A percentile compares a stretch with the other conserved stretches of the same genome.
These are phyloP conservation scores for Pythium vanterpoolii DNA, from an alignment of 352 stramenopile genomes.

Conservation along the genomic window DNA sequence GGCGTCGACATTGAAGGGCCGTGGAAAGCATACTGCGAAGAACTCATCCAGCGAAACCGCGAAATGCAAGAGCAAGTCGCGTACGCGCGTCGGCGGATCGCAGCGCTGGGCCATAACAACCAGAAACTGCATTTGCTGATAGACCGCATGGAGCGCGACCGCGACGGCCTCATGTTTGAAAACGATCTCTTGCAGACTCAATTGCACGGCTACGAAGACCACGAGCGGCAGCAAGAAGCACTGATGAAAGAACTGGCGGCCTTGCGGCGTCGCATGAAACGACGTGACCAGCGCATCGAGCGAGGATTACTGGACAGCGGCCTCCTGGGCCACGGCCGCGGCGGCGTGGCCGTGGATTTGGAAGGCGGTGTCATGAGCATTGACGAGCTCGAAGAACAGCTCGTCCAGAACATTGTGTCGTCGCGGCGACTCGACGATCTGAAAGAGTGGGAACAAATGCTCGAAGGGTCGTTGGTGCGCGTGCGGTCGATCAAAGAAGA, in stretches of 20 bases:
- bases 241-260: constrained; percentile 54
- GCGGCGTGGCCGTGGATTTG: constrained; percentile 25
- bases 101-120: constrained; percentile 75
- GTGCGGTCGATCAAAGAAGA: constrained; percentile 68
- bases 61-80: constrained; percentile 78
- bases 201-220: constrained; percentile 61
- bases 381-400: constrained; percentile 28
- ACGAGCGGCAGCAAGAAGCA: constrained; percentile 65
- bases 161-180: constrained; percentile 75
- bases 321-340: neutral
- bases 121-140: constrained; percentile 81
- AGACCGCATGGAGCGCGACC: constrained; percentile 81
- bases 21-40: constrained; percentile 72
- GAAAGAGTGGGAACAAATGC: constrained; percentile 66
- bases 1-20: constrained; percentile 28
- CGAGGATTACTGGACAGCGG: constrained; percentile 18
- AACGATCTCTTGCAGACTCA: constrained; percentile 80
- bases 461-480: constrained; percentile 53
- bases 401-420: constrained; percentile 27
- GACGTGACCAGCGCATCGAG: constrained; percentile 25
- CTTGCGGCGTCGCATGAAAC: constrained; percentile 26
- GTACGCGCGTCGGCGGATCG: constrained; percentile 52
- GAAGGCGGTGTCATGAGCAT: constrained; percentile 28
- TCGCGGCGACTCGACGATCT: constrained; percentile 50
- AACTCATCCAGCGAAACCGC: constrained; percentile 65